A percentile compares a stretch with the other conserved stretches of the same genome.
These are phyloP conservation scores for Musa schizocarpa DNA, from an alignment of 176 grass and related monocot species.

Conservation along the genomic window DNA sequence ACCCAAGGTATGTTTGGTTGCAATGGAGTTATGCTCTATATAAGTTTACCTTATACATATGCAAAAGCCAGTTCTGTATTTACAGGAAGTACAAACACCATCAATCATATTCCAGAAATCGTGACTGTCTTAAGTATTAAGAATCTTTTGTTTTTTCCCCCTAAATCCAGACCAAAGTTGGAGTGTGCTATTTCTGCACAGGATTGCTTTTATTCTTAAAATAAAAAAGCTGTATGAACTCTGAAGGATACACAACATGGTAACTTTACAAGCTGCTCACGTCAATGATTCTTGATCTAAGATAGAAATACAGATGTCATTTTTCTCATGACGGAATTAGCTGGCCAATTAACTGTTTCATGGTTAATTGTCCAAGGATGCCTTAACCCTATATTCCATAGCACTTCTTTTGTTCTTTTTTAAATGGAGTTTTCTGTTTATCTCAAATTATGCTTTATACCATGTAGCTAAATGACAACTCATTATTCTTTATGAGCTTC, in stretches of 20 bases:
- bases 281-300: neutral
- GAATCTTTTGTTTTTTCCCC: neutral
- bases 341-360: neutral
- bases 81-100: no score
- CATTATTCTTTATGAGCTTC: neutral
- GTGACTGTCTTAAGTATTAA: neutral
- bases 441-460: no score
- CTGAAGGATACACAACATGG: neutral
- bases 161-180: neutral
- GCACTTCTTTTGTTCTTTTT: neutral
- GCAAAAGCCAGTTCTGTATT: no score
- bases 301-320: neutral
- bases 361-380: neutral
- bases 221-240: neutral
- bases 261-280: neutral
- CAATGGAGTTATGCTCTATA: neutral
- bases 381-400: neutral
- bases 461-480: neutral
- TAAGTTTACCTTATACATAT: no score
- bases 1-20: slow-evolving; percentile 49
- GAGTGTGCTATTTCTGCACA: neutral
- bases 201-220: neutral
- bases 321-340: neutral
- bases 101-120: no score
- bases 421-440: neutral